phyloP scores from a whole-genome alignment of 768 basidiomycete species.

The Pisolithus tinctorius region DNA sequence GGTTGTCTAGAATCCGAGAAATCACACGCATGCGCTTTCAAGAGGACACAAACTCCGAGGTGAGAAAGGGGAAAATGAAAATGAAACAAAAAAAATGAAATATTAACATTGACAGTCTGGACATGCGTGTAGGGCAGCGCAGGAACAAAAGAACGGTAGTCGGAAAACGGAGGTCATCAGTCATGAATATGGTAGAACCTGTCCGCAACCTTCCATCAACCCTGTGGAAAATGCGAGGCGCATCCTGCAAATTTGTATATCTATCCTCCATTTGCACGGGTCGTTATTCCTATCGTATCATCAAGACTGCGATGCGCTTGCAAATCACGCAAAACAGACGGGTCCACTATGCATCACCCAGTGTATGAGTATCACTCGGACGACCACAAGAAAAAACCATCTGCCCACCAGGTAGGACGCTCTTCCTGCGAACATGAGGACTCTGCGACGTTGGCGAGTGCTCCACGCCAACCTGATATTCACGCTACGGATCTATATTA shows the following conservation, averaged over 20 bases:
- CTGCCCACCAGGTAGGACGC: conserved; percentile 76
- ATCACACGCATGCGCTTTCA: conserved; percentile 21
- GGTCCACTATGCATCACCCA: conserved; percentile 56
- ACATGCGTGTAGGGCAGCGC: conserved; percentile 15
- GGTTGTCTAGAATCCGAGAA: conserved; percentile 9
- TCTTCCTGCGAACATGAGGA: conserved; percentile 89
- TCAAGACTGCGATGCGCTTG: conserved; percentile 84
- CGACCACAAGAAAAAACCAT: conserved; percentile 1
- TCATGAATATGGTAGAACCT: conserved; percentile 19
- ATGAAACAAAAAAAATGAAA: conserved; percentile 4
- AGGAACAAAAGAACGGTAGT: conserved; percentile 7
- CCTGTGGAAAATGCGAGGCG: conserved; percentile 10
- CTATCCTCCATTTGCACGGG: conserved; percentile 25
- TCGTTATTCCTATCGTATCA: conserved; percentile 31
- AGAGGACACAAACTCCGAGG: conserved; percentile 19
- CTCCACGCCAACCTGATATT: conserved; percentile 57
- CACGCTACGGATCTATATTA: conserved; percentile 38
- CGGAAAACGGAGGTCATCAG: conserved; percentile 19
- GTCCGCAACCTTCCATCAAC: conserved; percentile 19
- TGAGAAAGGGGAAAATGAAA: neutral
- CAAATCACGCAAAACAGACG: conserved; percentile 79
- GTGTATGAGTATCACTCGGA: conserved; percentile 10
- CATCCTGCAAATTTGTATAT: conserved; percentile 5
- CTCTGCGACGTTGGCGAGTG: conserved; percentile 52
- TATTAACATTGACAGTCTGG: conserved; percentile 4